Conservation (phyloP, 2,329 filamentous ascomycete genomes). For the Colletotrichum simmondsii region DNA sequence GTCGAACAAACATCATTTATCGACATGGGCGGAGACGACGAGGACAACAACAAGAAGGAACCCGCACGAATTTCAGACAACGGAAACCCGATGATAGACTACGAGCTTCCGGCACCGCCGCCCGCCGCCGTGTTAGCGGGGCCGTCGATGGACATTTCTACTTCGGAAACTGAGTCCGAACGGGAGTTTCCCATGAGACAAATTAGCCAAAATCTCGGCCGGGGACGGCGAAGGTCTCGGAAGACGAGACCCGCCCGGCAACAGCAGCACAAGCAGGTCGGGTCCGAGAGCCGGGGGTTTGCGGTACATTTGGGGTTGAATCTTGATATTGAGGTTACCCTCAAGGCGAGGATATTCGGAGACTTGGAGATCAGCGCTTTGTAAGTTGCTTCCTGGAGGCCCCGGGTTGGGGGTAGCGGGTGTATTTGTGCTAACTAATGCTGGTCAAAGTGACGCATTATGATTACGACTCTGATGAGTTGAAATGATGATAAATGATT, state of each 20-base stretch:
- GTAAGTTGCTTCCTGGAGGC: background rate
- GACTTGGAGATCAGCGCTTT: slow-evolving; percentile 22
- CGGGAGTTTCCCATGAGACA: background rate
- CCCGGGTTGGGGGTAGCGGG: background rate
- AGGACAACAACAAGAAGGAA: background rate
- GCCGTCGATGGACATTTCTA: background rate
- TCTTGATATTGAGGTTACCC: slow-evolving; percentile 21
- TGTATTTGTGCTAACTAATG: background rate
- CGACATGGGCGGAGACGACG: slow-evolving; percentile 1
- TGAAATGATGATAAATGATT: background rate
- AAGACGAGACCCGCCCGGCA: background rate
- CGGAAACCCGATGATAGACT: background rate
- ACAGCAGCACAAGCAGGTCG: background rate
- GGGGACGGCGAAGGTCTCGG: background rate
- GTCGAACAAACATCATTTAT: slow-evolving; percentile 30
- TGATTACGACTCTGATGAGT: background rate
- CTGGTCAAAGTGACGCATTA: slow-evolving; percentile 8
- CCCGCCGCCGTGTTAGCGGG: background rate
- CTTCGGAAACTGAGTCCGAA: slow-evolving; percentile 20
- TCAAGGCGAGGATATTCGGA: slow-evolving; percentile 19
- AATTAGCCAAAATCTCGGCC: background rate
- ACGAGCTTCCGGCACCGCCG: background rate
- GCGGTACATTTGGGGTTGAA: slow-evolving; percentile 19
- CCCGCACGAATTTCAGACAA: background rate
- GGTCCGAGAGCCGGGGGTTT: slow-evolving; percentile 7